Base-by-base conservation (phyloP, 1,284 basidiomycete species). In the Cutaneotrichosporon mucoides region DNA sequence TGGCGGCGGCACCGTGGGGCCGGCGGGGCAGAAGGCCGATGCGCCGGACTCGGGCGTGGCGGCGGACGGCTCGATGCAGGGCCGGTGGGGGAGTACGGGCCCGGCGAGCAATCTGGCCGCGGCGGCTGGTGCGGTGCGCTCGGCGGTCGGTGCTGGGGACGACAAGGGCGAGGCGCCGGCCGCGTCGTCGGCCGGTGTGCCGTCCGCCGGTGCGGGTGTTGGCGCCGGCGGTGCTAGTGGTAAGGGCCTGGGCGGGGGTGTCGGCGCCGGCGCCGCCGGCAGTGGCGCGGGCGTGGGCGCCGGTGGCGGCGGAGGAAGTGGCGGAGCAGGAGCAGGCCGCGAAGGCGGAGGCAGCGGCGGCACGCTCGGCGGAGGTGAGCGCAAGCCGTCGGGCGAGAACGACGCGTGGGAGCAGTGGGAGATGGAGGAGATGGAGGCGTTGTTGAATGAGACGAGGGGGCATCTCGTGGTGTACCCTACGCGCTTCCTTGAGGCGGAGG, bases 381-480 rank as follows among this genome's bases (percentile, higher is more conserved):
- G 67, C 40, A 67, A 73, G 44, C 69, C 72, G 13, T 74, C 82
- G 2, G 83, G 81, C 61, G 84, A 85, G 2, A 76, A 83, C 11
- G 86, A 88, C 57, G 85, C 89, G 1, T 89, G 90, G 64, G 86
- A 88, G 55, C 86, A 86, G 66, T 86, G 86, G 82, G 92, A 95
- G 70, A 78, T 85, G 62, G 88, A 88, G 42, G 88, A 91, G 72
- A 95, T 96, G 92, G 92, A 95, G 76, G 82, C 82, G 55, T 74
- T 92, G 42, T 73, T 97, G 61, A 80, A 81, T 36, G 84, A 92
- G 65, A 70, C 91, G 12, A 84, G 87, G 66, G 93, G 93, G 0
- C 89, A 93, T 76, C 80, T 97, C 90, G 92, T 94, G 16, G 60
- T 90, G 24, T 90, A 89, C 74, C 86, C 92, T 0, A 89, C 82